A percentile compares a stretch with the other conserved stretches of the same genome.
Evolutionary conservation across 2,329 filamentous ascomycete species (phyloP).

Genomic region (Fusarium citri): DNA sequence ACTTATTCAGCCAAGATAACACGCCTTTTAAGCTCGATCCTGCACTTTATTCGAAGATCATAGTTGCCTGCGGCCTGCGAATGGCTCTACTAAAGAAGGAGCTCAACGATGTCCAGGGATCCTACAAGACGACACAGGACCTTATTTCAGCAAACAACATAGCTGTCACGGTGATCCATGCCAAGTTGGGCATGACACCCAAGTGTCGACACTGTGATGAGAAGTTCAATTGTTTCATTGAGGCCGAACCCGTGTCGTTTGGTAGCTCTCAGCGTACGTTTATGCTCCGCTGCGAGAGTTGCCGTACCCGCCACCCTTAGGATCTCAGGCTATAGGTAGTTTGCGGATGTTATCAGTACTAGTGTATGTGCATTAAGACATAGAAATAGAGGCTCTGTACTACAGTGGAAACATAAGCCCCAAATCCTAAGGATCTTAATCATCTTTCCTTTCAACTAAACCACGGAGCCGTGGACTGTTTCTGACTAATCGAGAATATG

Average conservation of each 20-base stretch:
- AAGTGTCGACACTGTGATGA: not conserved
- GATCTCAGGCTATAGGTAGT: no score
- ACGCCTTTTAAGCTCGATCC: not conserved
- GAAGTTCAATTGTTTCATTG: not conserved
- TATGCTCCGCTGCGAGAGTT: not conserved
- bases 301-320: not conserved
- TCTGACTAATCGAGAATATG: no score
- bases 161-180: not conserved
- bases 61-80: not conserved
- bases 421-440: no score
- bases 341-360: no score
- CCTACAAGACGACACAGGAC: not conserved
- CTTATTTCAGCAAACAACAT: not conserved
- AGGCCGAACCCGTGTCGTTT: no score
- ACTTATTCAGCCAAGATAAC: not conserved
- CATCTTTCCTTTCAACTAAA: no score
- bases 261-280: no score
- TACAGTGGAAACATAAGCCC: no score
- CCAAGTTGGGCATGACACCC: not conserved
- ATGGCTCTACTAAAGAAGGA: not conserved
- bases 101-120: not conserved
- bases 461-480: no score
- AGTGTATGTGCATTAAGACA: no score
- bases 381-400: no score
- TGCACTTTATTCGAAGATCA: not conserved